Base-by-base conservation (phyloP, 2,329 filamentous ascomycete species). In the Coniochaeta sp. region DNA sequence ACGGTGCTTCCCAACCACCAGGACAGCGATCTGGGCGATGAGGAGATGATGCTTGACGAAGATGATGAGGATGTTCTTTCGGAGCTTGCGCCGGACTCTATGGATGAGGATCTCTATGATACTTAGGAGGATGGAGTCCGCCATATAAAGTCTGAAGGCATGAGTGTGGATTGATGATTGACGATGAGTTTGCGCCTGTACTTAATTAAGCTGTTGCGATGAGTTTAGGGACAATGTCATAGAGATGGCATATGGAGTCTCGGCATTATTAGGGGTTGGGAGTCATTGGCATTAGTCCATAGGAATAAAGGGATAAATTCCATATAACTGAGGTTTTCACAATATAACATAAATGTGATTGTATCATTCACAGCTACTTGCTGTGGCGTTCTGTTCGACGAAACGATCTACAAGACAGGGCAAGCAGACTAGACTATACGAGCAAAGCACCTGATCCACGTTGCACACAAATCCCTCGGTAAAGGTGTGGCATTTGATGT, bases 1-100 rank as follows among this genome's bases (percentile, higher is more conserved):
- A 77, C 85, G 2, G 91, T 99, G 1, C 70, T 95, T 26, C 81
- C 92, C 7, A 98, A 99, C 73, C 95, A 98, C 72, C 65, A 70
- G 0, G 85, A 87, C 50, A 86, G 82, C 65, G 82, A 82, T 60
- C 69, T 72, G 43, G 82, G 81, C 24, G 86, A 88, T 8, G 89
- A 91, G 62, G 81, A 83, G 14, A 88, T 91, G 56, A 88, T 91
- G 86, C 77, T 88, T 58, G 69, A 71, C 44, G 88, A 92, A 62
- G 78, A 82, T 36, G 89, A 91, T 12, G 86, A 88, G 1, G 88
- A 91, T 68, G 89, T 88, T 0, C 76, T 89, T 19, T 88, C 89
- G 14, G 91, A 96, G 69, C 70, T 87, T 64, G 77, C 79, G 57
- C 76, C 80, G 17, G 81, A 87, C 68, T 77, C 80, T 60, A 85